Percentiles rank a stretch among this genome's conserved stretches.
Evolutionary conservation across 2,329 filamentous ascomycete species (phyloP).

Genomic region (Lecanicillium sp.): DNA sequence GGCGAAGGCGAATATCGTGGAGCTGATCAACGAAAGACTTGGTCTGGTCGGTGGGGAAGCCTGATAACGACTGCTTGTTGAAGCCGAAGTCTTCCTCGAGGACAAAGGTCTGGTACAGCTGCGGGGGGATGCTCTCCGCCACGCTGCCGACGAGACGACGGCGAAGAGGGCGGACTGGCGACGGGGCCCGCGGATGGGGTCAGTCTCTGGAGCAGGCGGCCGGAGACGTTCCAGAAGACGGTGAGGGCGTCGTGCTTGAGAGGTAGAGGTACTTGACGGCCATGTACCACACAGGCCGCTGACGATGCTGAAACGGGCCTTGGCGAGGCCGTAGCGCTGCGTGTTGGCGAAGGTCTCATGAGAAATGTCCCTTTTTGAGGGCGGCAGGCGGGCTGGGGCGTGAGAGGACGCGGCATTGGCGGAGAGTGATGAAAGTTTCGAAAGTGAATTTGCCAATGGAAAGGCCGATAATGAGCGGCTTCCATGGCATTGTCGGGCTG

Average conservation of each 20-base stretch:
- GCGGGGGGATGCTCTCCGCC: slow-evolving; percentile 69
- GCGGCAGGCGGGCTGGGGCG: slow-evolving; percentile 76
- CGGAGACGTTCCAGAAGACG: slow-evolving; percentile 80
- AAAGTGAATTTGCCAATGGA: slow-evolving; percentile 85
- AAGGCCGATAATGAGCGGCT: slow-evolving; percentile 90
- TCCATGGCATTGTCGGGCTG: slow-evolving; percentile 91
- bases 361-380: slow-evolving; percentile 77
- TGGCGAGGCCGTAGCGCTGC: slow-evolving; percentile 92
- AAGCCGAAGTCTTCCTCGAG: slow-evolving; percentile 96
- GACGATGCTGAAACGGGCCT: slow-evolving; percentile 81
- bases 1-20: slow-evolving; percentile 72
- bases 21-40: slow-evolving; percentile 83
- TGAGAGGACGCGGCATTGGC: slow-evolving; percentile 84
- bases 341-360: slow-evolving; percentile 89
- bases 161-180: slow-evolving; percentile 85
- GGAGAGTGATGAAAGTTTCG: slow-evolving; percentile 80
- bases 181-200: slow-evolving; percentile 90
- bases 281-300: slow-evolving; percentile 75
- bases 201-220: slow-evolving; percentile 64
- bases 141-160: slow-evolving; percentile 75
- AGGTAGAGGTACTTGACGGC: slow-evolving; percentile 80
- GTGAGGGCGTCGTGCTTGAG: slow-evolving; percentile 88
- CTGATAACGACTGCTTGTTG: slow-evolving; percentile 90
- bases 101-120: slow-evolving; percentile 90
- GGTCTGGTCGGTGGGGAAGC: slow-evolving; percentile 85